These are phyloP conservation scores for Allium cepa DNA, from an alignment of 106 monocot species.

Conservation along the genomic window DNA sequence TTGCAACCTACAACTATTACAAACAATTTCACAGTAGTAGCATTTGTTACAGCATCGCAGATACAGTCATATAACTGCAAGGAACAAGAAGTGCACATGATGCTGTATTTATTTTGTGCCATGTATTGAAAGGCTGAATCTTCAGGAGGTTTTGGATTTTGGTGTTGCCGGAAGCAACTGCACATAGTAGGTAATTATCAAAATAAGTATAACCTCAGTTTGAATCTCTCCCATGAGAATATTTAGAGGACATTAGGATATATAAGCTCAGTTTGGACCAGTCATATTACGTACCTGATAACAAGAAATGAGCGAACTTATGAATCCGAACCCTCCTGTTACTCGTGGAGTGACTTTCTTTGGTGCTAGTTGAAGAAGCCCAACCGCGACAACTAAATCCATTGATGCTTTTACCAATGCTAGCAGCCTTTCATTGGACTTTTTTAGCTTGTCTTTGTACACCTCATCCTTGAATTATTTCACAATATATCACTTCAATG, in stretches of 20 bases:
- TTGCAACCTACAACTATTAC: no score
- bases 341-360: slow-evolving; percentile 88
- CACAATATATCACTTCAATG: neutral
- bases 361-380: slow-evolving; percentile 81
- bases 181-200: slow-evolving; percentile 7
- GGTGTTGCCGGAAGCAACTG: slow-evolving; percentile 79
- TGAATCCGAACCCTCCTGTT: slow-evolving; percentile 72
- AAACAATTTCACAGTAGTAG: no score
- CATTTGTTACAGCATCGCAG: no score
- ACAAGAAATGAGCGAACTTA: slow-evolving; percentile 79
- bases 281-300: slow-evolving; percentile 65
- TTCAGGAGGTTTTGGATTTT: slow-evolving; percentile 56
- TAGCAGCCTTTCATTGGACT: slow-evolving; percentile 71
- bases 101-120: no score
- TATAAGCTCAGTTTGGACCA: neutral
- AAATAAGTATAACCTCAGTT: neutral
- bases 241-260: neutral
- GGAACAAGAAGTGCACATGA: no score
- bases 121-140: neutral
- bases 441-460: slow-evolving; percentile 51
- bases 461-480: slow-evolving; percentile 42
- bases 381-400: slow-evolving; percentile 80
- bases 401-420: slow-evolving; percentile 70
- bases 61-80: no score
- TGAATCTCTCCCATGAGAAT: neutral